phyloP scores from a whole-genome alignment of 805 yeast species.

The Spathaspora sp. region DNA sequence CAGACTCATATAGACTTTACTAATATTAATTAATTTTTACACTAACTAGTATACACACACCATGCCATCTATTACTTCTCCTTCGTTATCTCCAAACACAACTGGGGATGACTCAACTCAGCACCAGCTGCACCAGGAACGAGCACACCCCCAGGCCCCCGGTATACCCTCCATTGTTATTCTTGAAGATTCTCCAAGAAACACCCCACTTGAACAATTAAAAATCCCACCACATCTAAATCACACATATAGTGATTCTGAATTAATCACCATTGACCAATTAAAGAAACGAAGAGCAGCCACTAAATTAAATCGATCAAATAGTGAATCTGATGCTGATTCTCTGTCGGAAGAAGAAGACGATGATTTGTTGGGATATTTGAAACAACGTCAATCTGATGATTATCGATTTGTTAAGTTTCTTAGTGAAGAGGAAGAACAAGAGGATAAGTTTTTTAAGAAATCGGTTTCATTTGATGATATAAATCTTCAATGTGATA shows the following conservation, averaged over 20 bases:
- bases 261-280: not conserved
- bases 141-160: too few relatives aligned
- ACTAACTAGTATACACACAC: too few relatives aligned
- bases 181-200: not conserved
- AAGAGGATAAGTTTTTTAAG: constrained; percentile 12
- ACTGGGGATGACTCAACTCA: not conserved
- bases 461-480: constrained; percentile 54
- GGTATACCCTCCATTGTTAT: not conserved
- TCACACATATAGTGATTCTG: constrained; percentile 1
- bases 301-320: not conserved
- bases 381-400: constrained; percentile 15
- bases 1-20: too few relatives aligned
- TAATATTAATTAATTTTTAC: too few relatives aligned
- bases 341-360: not conserved
- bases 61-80: not conserved
- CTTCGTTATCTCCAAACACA: not conserved
- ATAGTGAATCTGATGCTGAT: not conserved
- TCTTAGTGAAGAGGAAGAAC: constrained; percentile 10
- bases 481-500: constrained; percentile 34
- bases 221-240: not conserved
- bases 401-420: constrained; percentile 20
- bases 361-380: constrained; percentile 13
- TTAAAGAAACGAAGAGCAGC: not conserved
- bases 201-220: not conserved
- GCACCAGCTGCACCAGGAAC: not conserved